Conservation (phyloP, 345 rosid species). For the Populus euphratica region DNA sequence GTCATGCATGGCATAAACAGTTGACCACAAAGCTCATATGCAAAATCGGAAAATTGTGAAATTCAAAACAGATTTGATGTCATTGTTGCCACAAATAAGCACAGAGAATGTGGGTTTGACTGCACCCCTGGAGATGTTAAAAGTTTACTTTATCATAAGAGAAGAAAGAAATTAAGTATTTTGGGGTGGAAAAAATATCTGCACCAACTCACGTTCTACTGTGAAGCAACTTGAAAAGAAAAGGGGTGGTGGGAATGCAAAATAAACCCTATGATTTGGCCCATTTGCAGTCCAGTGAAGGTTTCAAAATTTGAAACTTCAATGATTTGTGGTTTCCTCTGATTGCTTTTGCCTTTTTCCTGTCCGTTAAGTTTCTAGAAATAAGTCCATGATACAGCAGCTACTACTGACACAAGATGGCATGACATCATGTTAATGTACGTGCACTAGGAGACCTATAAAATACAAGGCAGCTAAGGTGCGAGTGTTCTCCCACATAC, state of each 20-base stretch:
- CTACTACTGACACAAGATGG: neutral
- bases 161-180: neutral
- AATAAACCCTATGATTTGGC: neutral
- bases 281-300: neutral
- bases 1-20: neutral
- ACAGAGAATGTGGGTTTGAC: neutral
- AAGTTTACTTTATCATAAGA: neutral
- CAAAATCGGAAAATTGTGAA: neutral
- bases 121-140: neutral
- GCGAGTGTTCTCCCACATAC: neutral
- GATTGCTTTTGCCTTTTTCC: neutral
- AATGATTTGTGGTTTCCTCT: neutral
- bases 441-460: neutral
- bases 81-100: neutral
- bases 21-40: neutral
- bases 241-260: neutral
- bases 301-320: neutral
- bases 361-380: neutral
- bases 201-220: neutral
- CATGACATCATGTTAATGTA: neutral
- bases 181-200: neutral
- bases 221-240: neutral
- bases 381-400: neutral
- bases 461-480: neutral
- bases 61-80: neutral